Conservation (phyloP, 179 eudicot genomes). For the Silene vulgaris region DNA sequence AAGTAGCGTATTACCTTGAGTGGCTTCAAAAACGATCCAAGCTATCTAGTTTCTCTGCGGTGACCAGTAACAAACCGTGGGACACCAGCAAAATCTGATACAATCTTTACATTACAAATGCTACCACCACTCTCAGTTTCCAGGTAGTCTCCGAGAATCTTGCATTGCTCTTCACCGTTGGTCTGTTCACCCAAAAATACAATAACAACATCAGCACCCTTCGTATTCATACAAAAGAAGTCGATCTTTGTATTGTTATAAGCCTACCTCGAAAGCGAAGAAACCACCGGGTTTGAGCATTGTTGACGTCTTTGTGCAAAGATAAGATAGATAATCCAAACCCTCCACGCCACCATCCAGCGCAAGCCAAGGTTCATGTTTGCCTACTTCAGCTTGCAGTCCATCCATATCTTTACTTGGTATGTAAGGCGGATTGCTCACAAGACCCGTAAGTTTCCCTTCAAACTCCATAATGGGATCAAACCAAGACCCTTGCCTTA, state of each 20-base stretch:
- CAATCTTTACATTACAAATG: slow-evolving; percentile 43
- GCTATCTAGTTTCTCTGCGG: slow-evolving; percentile 15
- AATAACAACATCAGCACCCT: not conserved
- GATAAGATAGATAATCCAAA: slow-evolving; percentile 60
- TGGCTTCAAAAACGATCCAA: not conserved
- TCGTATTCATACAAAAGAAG: too few relatives aligned
- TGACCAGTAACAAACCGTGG: slow-evolving; percentile 68
- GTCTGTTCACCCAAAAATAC: slow-evolving; percentile 44
- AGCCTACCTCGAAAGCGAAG: slow-evolving; percentile 68
- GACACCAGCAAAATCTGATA: slow-evolving; percentile 69
- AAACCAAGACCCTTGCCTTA: slow-evolving; percentile 83
- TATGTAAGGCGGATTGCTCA: slow-evolving; percentile 94
- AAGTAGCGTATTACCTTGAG: not conserved
- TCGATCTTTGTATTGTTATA: not conserved
- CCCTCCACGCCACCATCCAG: slow-evolving; percentile 84
- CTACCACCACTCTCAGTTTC: slow-evolving; percentile 31
- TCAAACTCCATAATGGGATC: slow-evolving; percentile 58
- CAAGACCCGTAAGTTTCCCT: slow-evolving; percentile 70
- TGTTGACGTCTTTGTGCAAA: slow-evolving; percentile 50
- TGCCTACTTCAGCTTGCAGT: slow-evolving; percentile 79
- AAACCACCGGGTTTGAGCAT: slow-evolving; percentile 83
- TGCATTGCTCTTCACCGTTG: slow-evolving; percentile 76
- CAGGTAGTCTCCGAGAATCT: slow-evolving; percentile 46
- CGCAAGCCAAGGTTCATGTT: slow-evolving; percentile 86
- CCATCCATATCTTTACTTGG: slow-evolving; percentile 67